Base-by-base conservation (phyloP, 352 stramenopile genomes). In the Blastocystis sp. region DNA sequence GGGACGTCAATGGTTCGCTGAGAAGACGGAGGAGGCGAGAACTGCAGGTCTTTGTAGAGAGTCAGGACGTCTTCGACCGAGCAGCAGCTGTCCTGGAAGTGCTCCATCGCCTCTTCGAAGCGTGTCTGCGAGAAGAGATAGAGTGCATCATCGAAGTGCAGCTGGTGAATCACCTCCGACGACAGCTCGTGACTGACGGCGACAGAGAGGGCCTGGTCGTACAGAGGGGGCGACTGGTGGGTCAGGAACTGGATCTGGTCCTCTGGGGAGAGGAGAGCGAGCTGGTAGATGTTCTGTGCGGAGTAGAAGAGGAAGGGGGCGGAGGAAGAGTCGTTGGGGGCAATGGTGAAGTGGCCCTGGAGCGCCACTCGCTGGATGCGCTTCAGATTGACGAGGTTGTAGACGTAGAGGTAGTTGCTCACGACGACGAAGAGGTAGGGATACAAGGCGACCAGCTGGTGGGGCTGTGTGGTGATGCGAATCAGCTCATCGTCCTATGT, bases 21-120 rank as follows among this genome's bases (percentile, higher is more conserved):
- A 6, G 43, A 59, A 24, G 68, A 8, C n/a, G 68, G 30, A 34
- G 55, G 37, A 18, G 47, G 24, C 4, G 70, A 45, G 45, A 81
- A 65, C 18, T 39, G 43, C 5, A 81, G 55, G 4, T 90, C 92
- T 0, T 93, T 93, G 78, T 93, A 95, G 37, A 95, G 82, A 16
- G 91, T n/a, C 54, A 95, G 65, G 11, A 96, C 93, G 11, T 94
- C 91, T 69, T 93, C 90, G 8, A 94, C 90, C n/a, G 92, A 90
- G 4, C 93, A 89, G 11, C 91, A 50, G 20, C 92, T 93, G 26
- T 93, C 76, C 11, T 91, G 89, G 16, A 94, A 95, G 59, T 94
- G 93, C 7, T 91, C 69, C 91, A 95, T 94, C 1, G 94, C 92
- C 11, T 91, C 85, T 68, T 90, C 87, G 70, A 92, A 93, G 4